Evolutionary conservation across 208 protist genomes (phyloP).

Genomic region (Acanthamoeba royreba): DNA sequence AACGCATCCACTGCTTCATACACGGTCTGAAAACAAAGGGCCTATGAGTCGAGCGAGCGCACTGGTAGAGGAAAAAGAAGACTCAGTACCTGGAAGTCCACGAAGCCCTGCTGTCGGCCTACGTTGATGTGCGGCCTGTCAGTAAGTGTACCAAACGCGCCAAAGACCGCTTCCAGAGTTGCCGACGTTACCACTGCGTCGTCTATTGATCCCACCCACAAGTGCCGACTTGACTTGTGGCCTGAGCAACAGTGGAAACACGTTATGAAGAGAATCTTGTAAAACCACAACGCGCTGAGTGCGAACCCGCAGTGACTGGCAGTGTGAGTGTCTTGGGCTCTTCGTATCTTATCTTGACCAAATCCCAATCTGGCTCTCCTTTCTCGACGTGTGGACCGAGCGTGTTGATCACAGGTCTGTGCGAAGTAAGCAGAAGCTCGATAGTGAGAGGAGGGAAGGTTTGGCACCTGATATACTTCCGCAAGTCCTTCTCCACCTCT

Average conservation of each 20-base stretch:
- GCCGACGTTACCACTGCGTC: slow-evolving; percentile 28
- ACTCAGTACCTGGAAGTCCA: not conserved
- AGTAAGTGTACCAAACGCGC: not conserved
- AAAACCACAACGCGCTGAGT: too few relatives aligned
- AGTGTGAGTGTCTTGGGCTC: slow-evolving; percentile 25
- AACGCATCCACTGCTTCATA: slow-evolving; percentile 34
- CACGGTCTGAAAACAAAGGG: not conserved
- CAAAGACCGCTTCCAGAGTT: slow-evolving; percentile 1
- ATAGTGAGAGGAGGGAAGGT: not conserved
- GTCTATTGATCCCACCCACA: slow-evolving; percentile 40
- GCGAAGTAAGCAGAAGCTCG: not conserved
- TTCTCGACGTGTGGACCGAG: not conserved
- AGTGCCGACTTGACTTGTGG: slow-evolving; percentile 17
- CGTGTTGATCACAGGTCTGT: not conserved
- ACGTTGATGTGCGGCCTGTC: slow-evolving; percentile 32
- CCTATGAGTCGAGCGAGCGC: not conserved
- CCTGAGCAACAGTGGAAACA: not conserved
- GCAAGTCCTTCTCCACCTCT: slow-evolving; percentile 3
- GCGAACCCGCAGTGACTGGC: not conserved
- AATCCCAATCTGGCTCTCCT: not conserved
- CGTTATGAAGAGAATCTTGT: not conserved
- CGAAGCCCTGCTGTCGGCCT: slow-evolving; percentile 22
- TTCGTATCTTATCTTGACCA: not conserved
- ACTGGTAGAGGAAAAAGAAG: not conserved
- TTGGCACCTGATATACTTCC: not conserved